Conservation (phyloP, 805 yeast species). For the Saccharomycopsis babjevae region DNA sequence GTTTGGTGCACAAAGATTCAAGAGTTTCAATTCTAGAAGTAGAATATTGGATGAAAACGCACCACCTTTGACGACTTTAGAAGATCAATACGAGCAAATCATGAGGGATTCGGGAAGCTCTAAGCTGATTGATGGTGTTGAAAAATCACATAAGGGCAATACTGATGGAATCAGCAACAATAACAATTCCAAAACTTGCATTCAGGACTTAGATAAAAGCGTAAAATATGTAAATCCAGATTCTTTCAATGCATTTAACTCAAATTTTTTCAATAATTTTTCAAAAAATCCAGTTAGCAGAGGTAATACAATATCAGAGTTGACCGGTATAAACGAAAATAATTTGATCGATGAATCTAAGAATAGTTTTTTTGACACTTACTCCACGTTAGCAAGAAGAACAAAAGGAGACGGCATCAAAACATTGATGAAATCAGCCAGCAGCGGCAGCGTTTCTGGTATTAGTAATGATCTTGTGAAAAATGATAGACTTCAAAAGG, state of each 20-base stretch:
- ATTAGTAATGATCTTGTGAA: background rate
- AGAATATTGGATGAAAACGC: conserved; percentile 13
- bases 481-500: conserved; percentile 22
- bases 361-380: background rate
- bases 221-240: conserved; percentile 3
- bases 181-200: background rate
- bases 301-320: background rate
- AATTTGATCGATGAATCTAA: background rate
- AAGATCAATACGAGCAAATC: conserved; percentile 3
- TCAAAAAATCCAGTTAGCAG: conserved; percentile 8
- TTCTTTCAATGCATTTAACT: conserved; percentile 14
- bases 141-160: background rate
- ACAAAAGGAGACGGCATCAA: background rate
- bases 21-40: conserved; percentile 4
- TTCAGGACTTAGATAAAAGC: background rate
- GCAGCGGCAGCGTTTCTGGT: background rate
- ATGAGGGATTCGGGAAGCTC: background rate
- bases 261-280: conserved; percentile 6
- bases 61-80: conserved; percentile 12
- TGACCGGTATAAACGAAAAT: background rate
- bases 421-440: background rate
- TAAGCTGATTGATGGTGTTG: background rate
- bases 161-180: background rate
- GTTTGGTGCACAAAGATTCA: conserved; percentile 15
- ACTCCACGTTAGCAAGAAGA: background rate